phyloP scores from a whole-genome alignment of 306 rosid genomes.

The Cucumis hystrix region DNA sequence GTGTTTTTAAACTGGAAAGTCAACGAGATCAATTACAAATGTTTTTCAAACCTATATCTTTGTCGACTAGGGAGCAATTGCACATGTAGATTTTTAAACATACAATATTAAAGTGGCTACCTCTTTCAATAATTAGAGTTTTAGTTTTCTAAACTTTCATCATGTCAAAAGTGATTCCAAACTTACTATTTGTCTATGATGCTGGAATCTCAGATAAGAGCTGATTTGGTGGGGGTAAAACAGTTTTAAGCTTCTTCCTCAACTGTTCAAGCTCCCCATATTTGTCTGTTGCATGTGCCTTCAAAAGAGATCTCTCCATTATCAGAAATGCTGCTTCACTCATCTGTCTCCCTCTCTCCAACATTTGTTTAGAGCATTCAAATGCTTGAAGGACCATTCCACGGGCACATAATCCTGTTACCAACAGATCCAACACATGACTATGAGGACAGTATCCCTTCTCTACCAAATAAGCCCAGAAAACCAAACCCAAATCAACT shows the following conservation, averaged over 20 bases:
- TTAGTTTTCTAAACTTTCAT: neutral
- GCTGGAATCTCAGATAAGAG: neutral
- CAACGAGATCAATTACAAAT: neutral
- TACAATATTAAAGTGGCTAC: neutral
- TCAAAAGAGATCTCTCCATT: slow-evolving; percentile 46
- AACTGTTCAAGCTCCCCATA: slow-evolving; percentile 45
- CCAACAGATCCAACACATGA: slow-evolving; percentile 71
- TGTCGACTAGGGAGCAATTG: neutral
- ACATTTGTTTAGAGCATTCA: slow-evolving; percentile 58
- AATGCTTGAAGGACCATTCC: slow-evolving; percentile 51
- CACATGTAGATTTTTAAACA: neutral
- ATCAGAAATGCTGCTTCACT: slow-evolving; percentile 47
- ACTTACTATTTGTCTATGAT: neutral
- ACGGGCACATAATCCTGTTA: slow-evolving; percentile 65
- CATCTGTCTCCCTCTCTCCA: slow-evolving; percentile 79
- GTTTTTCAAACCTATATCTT: neutral
- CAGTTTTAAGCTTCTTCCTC: slow-evolving; percentile 40
- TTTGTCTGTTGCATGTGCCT: slow-evolving; percentile 33
- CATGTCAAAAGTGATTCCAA: neutral
- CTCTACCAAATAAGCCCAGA: slow-evolving; percentile 58
- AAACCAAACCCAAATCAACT: slow-evolving; percentile 48
- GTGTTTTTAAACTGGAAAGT: neutral
- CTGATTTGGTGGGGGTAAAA: slow-evolving; percentile 33
- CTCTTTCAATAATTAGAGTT: neutral
- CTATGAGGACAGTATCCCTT: slow-evolving; percentile 80